These are phyloP conservation scores for Termitomyces sp. DNA, from an alignment of 768 basidiomycete species.

Conservation along the genomic window DNA sequence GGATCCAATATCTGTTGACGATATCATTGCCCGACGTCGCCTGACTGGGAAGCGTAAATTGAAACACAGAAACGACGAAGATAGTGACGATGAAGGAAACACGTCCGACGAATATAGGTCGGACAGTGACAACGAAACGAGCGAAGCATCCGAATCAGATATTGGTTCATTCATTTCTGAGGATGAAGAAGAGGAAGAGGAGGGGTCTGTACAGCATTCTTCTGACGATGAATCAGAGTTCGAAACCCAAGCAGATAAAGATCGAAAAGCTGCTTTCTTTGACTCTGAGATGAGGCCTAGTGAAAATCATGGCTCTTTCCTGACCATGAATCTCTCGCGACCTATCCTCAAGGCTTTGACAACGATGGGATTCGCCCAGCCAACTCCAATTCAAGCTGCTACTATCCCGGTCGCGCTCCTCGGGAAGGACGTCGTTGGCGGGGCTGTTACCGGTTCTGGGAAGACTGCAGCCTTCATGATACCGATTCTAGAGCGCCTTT, in stretches of 20 bases:
- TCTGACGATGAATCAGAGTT: conserved; percentile 38
- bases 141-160: conserved; percentile 30
- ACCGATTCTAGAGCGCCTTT: conserved; percentile 87
- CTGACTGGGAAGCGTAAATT: conserved; percentile 66
- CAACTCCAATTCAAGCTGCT: conserved; percentile 94
- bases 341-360: conserved; percentile 89
- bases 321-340: conserved; percentile 93
- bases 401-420: conserved; percentile 91
- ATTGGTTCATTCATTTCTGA: conserved; percentile 22
- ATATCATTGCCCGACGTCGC: conserved; percentile 80
- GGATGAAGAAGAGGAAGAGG: conserved; percentile 31
- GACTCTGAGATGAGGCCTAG: conserved; percentile 50
- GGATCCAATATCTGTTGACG: conserved; percentile 85
- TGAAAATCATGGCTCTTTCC: conserved; percentile 72
- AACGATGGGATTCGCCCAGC: conserved; percentile 73
- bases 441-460: conserved; percentile 95
- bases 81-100: conserved; percentile 28
- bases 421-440: conserved; percentile 95
- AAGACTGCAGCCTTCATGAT: conserved; percentile 98
- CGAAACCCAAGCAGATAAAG: conserved; percentile 64
- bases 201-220: conserved; percentile 22
- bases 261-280: conserved; percentile 88
- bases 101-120: conserved; percentile 25
- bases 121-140: conserved; percentile 25
- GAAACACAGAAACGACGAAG: conserved; percentile 32